phyloP scores from a whole-genome alignment of 208 protist species.

The Lotmaria passim region DNA sequence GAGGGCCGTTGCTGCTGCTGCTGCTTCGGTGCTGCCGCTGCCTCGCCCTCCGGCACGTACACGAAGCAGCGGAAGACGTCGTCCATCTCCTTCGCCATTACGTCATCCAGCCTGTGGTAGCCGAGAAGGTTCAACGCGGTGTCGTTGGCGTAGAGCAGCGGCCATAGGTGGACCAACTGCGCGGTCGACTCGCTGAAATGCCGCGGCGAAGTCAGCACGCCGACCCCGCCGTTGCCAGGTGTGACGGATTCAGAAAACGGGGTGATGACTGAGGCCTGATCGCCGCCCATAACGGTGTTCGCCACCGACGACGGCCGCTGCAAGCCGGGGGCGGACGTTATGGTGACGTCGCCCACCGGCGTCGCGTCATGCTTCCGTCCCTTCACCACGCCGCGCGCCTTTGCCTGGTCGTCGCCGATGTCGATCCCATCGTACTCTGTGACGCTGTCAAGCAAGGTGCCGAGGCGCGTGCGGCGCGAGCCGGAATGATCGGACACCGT shows the following conservation, averaged over 20 bases:
- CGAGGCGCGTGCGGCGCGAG: neutral
- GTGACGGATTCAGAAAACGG: slow-evolving; percentile 5
- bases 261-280: neutral
- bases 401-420: slow-evolving; percentile 18
- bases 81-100: slow-evolving; percentile 22
- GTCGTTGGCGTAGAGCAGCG: slow-evolving; percentile 35
- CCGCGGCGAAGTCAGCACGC: neutral
- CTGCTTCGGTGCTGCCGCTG: neutral
- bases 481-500: neutral
- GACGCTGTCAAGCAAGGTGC: slow-evolving; percentile 10
- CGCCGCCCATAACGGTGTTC: slow-evolving; percentile 11
- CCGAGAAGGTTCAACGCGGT: slow-evolving; percentile 29
- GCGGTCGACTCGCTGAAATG: slow-evolving; percentile 13
- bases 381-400: slow-evolving; percentile 4
- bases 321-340: slow-evolving; percentile 4
- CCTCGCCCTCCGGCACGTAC: neutral
- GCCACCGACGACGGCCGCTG: slow-evolving; percentile 11
- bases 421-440: slow-evolving; percentile 13
- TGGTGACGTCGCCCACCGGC: neutral
- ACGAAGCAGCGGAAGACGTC: slow-evolving; percentile 36
- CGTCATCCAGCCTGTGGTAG: slow-evolving; percentile 19
- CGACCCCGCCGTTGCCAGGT: too few species aligned
- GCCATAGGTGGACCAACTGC: slow-evolving; percentile 20
- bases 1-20: slow-evolving; percentile 7
- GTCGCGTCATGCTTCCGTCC: slow-evolving; percentile 2